Base-by-base conservation (phyloP, 2,329 filamentous ascomycete species). In the Gyromitra esculenta region DNA sequence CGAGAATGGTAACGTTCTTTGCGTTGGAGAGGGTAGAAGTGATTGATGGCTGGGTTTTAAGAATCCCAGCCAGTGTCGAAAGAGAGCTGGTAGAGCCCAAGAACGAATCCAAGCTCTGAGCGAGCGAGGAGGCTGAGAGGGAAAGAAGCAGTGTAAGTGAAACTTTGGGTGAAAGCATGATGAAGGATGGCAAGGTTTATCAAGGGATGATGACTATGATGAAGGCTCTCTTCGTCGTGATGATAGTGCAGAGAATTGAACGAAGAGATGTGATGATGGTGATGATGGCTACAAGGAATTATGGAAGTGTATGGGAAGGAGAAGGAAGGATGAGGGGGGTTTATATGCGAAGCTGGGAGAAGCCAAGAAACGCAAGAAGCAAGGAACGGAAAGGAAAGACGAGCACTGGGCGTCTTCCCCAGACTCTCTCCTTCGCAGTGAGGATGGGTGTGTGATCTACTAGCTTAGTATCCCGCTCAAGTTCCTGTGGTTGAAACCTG, bases 1-100 rank as follows among this genome's bases (percentile, higher is more conserved):
- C 88, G 5, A 90, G 84, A 48, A 89, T 83, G 5, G 89, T 91
- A 73, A 90, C 84, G 80, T 90, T 88, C 13, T 80, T 79, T 2
- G 85, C 82, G 35, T 79, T 80, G 45, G 81, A 80, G 41, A 89
- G 82, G 2, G 82, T 75, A 9, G 80, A 52, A 13, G 85, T 74
- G 18, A 87, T 79, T 2, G 81, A 79, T 8, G 85, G 83, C 64
- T 83, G 81, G 25, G 79, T 75, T 13, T 78, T 67, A 39, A 87
- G 81, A 69, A 86, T 82, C 5, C 79, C 79, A 52, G 80, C 79
- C 21, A 85, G 79, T n/a, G 11, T 43, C 7, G 43, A 45, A 35
- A 78, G 56, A 18, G 57, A 9, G 4, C 18, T 13, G 5, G n/a
- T 60, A 35, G 25, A 31, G 11, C 21, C 64, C 35, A 75, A 54